Evolutionary conservation across 306 rosid species (phyloP).

Genomic region (Myrica gale): DNA sequence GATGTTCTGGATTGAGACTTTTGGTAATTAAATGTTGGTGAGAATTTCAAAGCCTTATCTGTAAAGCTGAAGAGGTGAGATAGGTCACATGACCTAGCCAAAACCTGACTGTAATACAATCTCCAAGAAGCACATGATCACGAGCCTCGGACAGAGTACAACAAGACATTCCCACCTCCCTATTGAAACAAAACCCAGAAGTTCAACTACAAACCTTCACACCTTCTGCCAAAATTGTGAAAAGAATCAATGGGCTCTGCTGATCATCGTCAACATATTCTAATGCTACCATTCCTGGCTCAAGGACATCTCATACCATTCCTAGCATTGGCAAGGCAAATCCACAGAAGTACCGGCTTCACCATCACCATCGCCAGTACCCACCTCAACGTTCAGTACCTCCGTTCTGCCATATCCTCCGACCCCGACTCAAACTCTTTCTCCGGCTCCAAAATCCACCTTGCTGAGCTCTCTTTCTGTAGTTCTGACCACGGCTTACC

Average conservation of each 20-base stretch:
- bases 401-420: conserved; percentile 40
- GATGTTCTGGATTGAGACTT: no score
- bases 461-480: conserved; percentile 49
- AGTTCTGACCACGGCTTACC: conserved; percentile 45
- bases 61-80: no score
- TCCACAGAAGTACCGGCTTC: conserved; percentile 38
- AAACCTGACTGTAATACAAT: neutral
- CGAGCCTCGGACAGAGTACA: neutral
- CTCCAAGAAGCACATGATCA: no score
- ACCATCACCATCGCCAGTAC: conserved; percentile 64
- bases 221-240: neutral
- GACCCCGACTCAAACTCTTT: neutral
- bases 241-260: conserved; percentile 7
- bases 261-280: conserved; percentile 33
- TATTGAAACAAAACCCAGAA: neutral
- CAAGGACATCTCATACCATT: conserved; percentile 80
- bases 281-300: conserved; percentile 74
- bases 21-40: no score
- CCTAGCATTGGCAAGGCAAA: conserved; percentile 50
- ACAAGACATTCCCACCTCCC: neutral
- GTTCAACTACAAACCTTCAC: neutral
- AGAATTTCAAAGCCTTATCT: no score
- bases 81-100: no score
- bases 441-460: conserved; percentile 13
- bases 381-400: conserved; percentile 57